Evolutionary conservation across 108 stramenopile species (phyloP).

Genomic region (Fragilaria crotonensis): DNA sequence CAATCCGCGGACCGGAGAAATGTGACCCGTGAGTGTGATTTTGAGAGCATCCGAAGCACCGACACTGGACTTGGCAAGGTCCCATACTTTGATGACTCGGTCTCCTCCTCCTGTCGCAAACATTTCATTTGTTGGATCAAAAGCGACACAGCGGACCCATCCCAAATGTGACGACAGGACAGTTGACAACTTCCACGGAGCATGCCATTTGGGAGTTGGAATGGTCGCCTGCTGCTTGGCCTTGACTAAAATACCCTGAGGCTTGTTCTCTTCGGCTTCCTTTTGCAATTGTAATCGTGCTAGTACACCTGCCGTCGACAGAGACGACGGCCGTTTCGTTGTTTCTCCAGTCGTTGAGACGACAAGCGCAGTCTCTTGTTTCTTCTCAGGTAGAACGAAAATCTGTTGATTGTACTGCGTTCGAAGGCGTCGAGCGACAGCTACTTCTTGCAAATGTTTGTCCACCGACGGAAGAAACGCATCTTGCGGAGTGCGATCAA

Average conservation of each 20-base stretch:
- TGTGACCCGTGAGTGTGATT: conserved; percentile 97
- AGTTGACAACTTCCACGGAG: conserved; percentile 92
- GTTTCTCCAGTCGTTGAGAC: neutral
- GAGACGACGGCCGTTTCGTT: neutral
- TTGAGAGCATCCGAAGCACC: conserved; percentile 87
- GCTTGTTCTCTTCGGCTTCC: conserved; percentile 5
- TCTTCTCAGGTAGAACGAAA: neutral
- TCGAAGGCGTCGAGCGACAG: conserved; percentile 20
- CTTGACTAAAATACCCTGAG: conserved; percentile 1
- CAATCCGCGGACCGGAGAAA: conserved; percentile 91
- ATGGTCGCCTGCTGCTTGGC: conserved; percentile 32
- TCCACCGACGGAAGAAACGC: conserved; percentile 22
- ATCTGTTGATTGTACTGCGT: conserved; percentile 3
- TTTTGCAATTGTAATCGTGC: neutral
- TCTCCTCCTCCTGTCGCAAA: conserved; percentile 97
- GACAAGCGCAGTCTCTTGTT: neutral
- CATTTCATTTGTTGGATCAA: conserved; percentile 94
- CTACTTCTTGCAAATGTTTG: conserved; percentile 10
- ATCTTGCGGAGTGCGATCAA: conserved; percentile 18
- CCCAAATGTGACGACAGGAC: conserved; percentile 95
- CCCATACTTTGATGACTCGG: conserved; percentile 97
- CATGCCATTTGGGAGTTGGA: conserved; percentile 97
- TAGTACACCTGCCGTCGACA: neutral
- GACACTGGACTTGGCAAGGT: conserved; percentile 93
- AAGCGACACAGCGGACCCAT: conserved; percentile 96